phyloP scores from a whole-genome alignment of 2,329 filamentous ascomycete genomes.

The Colletotrichum sublineola region DNA sequence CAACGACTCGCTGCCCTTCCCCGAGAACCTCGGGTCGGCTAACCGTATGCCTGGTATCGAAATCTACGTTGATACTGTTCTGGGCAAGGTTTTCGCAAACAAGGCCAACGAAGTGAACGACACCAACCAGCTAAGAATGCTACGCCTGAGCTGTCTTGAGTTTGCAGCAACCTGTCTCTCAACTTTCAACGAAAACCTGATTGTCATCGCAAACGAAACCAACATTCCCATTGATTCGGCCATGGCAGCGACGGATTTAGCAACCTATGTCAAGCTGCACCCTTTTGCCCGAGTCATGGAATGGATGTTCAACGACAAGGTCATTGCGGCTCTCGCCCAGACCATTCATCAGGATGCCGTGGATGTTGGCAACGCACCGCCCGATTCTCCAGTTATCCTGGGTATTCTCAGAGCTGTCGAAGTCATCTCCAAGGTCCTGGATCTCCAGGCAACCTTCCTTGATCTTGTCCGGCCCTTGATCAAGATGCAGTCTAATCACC shows the following conservation, averaged over 20 bases:
- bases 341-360: conserved; percentile 82
- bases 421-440: conserved; percentile 84
- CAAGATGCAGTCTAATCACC: conserved; percentile 72
- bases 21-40: conserved; percentile 83
- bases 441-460: conserved; percentile 90
- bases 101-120: conserved; percentile 76
- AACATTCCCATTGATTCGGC: conserved; percentile 80
- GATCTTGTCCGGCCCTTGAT: conserved; percentile 87
- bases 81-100: conserved; percentile 81
- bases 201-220: conserved; percentile 85
- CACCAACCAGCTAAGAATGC: conserved; percentile 75
- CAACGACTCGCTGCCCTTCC: conserved; percentile 85
- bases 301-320: conserved; percentile 95
- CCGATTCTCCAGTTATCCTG: conserved; percentile 85
- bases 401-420: conserved; percentile 85
- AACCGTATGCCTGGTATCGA: conserved; percentile 88
- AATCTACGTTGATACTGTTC: conserved; percentile 90
- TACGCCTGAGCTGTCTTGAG: conserved; percentile 85
- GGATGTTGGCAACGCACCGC: conserved; percentile 78
- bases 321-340: conserved; percentile 82
- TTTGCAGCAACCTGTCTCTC: conserved; percentile 84
- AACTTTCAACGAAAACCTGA: conserved; percentile 94
- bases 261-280: conserved; percentile 86
- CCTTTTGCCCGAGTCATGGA: conserved; percentile 97
- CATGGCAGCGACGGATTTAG: conserved; percentile 80